Evolutionary conservation across 2,329 filamentous ascomycete genomes (phyloP), one percentile per base, ranked within the genome.

Genomic region (Nigrospora sphaerica): DNA sequence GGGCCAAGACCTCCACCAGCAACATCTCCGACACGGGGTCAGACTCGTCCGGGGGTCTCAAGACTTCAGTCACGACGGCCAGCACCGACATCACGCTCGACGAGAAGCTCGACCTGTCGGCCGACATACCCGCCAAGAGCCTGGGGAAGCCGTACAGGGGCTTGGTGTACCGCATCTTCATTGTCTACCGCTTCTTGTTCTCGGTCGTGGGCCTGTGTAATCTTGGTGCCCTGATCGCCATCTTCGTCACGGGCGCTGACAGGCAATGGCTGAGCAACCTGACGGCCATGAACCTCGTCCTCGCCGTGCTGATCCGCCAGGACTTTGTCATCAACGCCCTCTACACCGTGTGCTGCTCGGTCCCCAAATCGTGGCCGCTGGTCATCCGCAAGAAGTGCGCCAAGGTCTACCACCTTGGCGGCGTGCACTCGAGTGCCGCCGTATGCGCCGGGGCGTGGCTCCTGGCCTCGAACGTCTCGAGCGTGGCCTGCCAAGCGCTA

Each of bases 101-200:
- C 37, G 48, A 52, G 32, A 50, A 48, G 37, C 19, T 35, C 33
- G 49, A 51, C 36, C 44, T 51, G 33, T 37, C 42, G 6, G 44
- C 36, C 14, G 49, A 49, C 7, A 38, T 51, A 14, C 51, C 46
- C 16, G 47, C 41, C 13, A 49, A 51, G 46, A 36, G 23, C n/a
- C 32, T 51, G 14, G 33, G 33, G 11, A 46, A 51, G 41, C 49
- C 63, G 6, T 60, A 64, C 47, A 63, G 69, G 42, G 68, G 65
- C 44, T 52, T 74, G 31, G 62, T 68, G 31, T 63, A 69, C 55
- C 67, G 68, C 31, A 59, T 78, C 47, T 67, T 79, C 54, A 75
- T 74, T 45, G 66, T 74, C 23, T 82, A 82, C 54, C 71, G 78
- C 18, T 70, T 73, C 5, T 70, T 82, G 10, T 81, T 82, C 60